Evolutionary conservation across 1,284 basidiomycete genomes (phyloP).

Genomic region (Cutaneotrichosporon sp.): DNA sequence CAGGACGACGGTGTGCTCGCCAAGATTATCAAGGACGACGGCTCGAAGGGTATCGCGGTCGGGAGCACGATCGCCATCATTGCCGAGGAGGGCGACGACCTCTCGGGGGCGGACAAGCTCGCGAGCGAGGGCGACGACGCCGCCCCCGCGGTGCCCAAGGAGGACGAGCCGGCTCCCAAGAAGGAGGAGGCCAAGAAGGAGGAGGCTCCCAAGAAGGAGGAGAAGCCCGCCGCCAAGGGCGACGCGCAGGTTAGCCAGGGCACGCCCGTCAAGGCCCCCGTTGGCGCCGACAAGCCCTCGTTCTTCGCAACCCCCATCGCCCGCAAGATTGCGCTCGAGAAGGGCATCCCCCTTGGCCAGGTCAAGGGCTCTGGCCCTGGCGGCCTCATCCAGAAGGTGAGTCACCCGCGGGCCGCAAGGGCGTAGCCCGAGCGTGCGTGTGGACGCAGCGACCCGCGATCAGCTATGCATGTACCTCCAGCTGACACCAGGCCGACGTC

Average conservation of each 20-base stretch:
- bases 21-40: conserved; percentile 74
- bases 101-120: conserved; percentile 76
- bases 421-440: too few relatives aligned
- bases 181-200: conserved; percentile 27
- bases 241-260: neutral
- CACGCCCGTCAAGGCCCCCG: conserved; percentile 2
- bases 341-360: conserved; percentile 86
- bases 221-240: conserved; percentile 30
- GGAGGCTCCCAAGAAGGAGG: conserved; percentile 54
- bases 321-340: conserved; percentile 94
- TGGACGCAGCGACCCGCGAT: too few relatives aligned
- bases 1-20: conserved; percentile 94
- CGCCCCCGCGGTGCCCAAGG: conserved; percentile 49
- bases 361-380: conserved; percentile 93
- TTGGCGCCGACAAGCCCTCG: conserved; percentile 57
- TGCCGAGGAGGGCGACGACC: conserved; percentile 90
- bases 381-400: conserved; percentile 86
- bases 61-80: conserved; percentile 86
- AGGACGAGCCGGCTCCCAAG: conserved; percentile 29
- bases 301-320: conserved; percentile 95
- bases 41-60: conserved; percentile 82
- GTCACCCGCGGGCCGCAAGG: too few relatives aligned
- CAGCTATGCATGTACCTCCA: too few relatives aligned
- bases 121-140: conserved; percentile 59
- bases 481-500: conserved; percentile 63